Percentiles rank a stretch among this genome's conserved stretches.
phyloP scores from a whole-genome alignment of 192 early-diverging fungal genomes.

The Umbelopsis vinacea region DNA sequence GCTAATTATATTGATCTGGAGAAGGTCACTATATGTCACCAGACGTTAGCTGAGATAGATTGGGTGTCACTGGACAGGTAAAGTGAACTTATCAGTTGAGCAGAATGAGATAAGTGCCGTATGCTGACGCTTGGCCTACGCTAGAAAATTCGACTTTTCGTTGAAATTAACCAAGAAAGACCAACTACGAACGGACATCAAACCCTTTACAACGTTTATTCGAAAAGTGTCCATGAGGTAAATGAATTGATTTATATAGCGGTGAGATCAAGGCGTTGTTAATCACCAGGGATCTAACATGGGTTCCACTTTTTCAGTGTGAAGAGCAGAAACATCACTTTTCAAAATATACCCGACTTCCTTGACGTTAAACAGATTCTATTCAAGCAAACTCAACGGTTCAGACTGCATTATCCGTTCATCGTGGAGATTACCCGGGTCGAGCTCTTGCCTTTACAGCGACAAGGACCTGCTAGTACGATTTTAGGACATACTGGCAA shows the following conservation, averaged over 20 bases:
- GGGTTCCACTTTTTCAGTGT: not conserved
- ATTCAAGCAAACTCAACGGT: constrained; percentile 35
- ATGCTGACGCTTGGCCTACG: not conserved
- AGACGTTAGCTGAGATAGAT: constrained; percentile 35
- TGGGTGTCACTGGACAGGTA: constrained; percentile 46
- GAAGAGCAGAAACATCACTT: constrained; percentile 30
- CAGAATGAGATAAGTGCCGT: not conserved
- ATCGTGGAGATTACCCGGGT: constrained; percentile 44
- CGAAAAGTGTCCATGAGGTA: constrained; percentile 46
- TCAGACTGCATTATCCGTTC: constrained; percentile 46
- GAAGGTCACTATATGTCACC: constrained; percentile 34
- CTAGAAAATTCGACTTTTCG: constrained; percentile 48
- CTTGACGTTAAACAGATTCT: constrained; percentile 38
- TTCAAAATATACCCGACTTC: constrained; percentile 43
- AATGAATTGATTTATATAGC: too few species aligned
- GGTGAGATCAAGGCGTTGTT: not conserved
- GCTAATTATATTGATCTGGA: constrained; percentile 36
- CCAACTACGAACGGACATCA: constrained; percentile 37
- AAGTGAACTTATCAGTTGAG: not conserved
- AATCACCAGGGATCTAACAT: not conserved
- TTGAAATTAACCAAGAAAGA: constrained; percentile 31
- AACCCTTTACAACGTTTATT: constrained; percentile 48
- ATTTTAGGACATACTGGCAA: constrained; percentile 33
- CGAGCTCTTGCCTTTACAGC: constrained; percentile 8
- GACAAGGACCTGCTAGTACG: constrained; percentile 11